Conservation (phyloP, 352 stramenopile genomes). For the Phytophthora uliginosa region DNA sequence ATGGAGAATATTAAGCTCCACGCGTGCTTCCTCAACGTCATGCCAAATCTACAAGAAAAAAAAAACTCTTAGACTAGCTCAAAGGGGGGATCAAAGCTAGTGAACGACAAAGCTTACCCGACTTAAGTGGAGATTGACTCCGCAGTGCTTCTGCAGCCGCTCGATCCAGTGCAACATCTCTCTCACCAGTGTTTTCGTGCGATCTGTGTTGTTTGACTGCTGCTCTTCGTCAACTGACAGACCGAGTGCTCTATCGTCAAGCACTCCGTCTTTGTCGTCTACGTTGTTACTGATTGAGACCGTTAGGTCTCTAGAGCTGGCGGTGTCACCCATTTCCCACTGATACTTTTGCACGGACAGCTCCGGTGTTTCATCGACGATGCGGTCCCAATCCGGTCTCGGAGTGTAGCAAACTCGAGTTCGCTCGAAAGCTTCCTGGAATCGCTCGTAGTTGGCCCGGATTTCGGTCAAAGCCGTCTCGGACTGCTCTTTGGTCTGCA, state of each 20-base stretch:
- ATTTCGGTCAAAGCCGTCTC: constrained; percentile 33
- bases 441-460: constrained; percentile 35
- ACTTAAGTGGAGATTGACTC: constrained; percentile 79
- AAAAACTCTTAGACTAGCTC: not conserved
- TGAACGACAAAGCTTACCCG: constrained; percentile 38
- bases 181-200: constrained; percentile 65
- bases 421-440: constrained; percentile 36
- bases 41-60: constrained; percentile 69
- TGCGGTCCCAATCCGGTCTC: constrained; percentile 66
- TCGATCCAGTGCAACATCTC: constrained; percentile 87
- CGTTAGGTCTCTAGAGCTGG: not conserved
- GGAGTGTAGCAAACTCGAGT: constrained; percentile 73
- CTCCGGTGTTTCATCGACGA: constrained; percentile 72
- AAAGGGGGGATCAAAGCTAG: not conserved
- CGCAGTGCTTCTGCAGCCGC: constrained; percentile 82
- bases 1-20: constrained; percentile 82
- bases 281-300: not conserved
- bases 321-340: constrained; percentile 52
- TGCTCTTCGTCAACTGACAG: not conserved
- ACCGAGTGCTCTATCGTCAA: constrained; percentile 7
- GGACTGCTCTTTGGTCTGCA: constrained; percentile 29
- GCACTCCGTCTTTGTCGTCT: constrained; percentile 15
- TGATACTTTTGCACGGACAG: constrained; percentile 65
- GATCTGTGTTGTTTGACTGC: not conserved
- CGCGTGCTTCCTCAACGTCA: constrained; percentile 78